These are phyloP conservation scores for Escallonia rubra DNA, from an alignment of 129 eudicot genomes.

Conservation along the genomic window DNA sequence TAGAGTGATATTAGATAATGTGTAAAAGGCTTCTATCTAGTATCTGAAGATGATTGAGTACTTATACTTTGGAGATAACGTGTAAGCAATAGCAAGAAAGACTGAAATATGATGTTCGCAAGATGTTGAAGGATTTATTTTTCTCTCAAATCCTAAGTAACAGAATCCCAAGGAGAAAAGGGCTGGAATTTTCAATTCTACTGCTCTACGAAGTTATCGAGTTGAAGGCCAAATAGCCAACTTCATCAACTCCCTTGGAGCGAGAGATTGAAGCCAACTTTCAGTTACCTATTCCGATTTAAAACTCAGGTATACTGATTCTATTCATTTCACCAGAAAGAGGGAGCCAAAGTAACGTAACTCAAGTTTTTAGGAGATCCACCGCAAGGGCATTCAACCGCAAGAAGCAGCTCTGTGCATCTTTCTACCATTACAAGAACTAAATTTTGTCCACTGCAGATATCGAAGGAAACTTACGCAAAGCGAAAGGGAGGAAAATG, in stretches of 20 bases:
- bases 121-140: not conserved
- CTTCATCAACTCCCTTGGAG: not conserved
- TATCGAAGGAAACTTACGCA: constrained; percentile 53
- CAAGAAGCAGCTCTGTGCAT: not conserved
- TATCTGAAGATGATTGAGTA: constrained; percentile 5
- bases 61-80: not conserved
- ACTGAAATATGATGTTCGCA: not conserved
- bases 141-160: not conserved
- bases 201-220: not conserved
- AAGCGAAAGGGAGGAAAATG: constrained; percentile 98
- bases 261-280: not conserved
- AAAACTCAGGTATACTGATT: not conserved
- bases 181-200: not conserved
- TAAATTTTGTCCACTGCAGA: not conserved
- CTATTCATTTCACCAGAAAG: not conserved
- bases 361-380: not conserved
- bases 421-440: not conserved
- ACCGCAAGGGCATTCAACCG: not conserved
- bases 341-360: not conserved
- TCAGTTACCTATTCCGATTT: too few relatives aligned
- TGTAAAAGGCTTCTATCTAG: constrained; percentile 1
- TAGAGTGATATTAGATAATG: constrained; percentile 7
- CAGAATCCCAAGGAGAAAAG: not conserved
- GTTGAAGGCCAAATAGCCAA: not conserved
- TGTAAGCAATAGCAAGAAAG: not conserved